These are phyloP conservation scores for Wickerhamiella azymoides DNA, from an alignment of 805 yeast species.

Conservation along the genomic window DNA sequence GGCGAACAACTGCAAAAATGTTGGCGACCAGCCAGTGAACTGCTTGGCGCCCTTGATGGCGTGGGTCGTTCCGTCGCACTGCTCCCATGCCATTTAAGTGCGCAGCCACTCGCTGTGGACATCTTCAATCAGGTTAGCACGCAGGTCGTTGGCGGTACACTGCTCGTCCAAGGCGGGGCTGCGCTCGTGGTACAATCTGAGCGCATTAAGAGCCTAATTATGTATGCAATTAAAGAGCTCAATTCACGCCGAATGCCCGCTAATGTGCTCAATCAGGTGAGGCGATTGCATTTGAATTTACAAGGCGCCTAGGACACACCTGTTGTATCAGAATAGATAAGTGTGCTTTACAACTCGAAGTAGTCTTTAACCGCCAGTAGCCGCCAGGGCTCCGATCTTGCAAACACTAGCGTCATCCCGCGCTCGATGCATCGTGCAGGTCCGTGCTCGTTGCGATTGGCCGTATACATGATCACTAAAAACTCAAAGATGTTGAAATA, in stretches of 20 bases:
- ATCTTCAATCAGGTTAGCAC: constrained; percentile 55
- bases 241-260: neutral
- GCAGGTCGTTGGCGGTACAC: constrained; percentile 36
- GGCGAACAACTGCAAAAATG: constrained; percentile 76
- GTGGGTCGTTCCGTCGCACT: constrained; percentile 69
- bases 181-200: constrained; percentile 37
- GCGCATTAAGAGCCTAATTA: constrained; percentile 54
- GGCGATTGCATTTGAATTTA: no score
- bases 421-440: no score
- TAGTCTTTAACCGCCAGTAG: no score
- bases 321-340: no score
- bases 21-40: constrained; percentile 84
- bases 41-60: constrained; percentile 69
- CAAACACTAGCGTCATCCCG: no score
- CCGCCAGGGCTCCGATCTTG: no score
- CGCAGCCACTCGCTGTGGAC: constrained; percentile 52
- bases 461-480: no score
- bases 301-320: no score
- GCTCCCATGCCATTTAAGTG: constrained; percentile 84
- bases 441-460: no score
- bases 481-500: no score
- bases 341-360: no score
- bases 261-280: no score
- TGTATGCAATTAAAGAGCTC: neutral
- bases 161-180: constrained; percentile 25